Evolutionary conservation across 768 basidiomycete genomes (phyloP), one percentile per base, ranked within the genome.

Genomic region (Agrocybe chaxingu): DNA sequence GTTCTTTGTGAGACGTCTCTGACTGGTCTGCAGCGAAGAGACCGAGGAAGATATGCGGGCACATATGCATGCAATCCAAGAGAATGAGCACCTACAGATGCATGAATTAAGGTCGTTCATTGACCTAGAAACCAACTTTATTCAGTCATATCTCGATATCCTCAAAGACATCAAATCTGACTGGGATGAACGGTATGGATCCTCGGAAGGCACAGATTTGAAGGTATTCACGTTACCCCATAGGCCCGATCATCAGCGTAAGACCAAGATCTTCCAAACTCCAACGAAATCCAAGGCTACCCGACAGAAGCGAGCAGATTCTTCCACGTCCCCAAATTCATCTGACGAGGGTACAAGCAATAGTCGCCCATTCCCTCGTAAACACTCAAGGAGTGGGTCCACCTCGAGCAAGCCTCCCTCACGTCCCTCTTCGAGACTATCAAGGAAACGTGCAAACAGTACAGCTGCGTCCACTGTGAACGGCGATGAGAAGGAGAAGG

Each of bases 21-120:
- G 42, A 35, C 56, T 30, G n/a, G 39, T n/a, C n/a, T 45, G 7
- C 57, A 94, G 93, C 57, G 92, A 96, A 50, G 92, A 97, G 67
- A 85, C 87, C 0, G 78, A 83, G 7, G 88, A 93, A 62, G 91
- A 95, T 54, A 80, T 95, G 0, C 86, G 83, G n/a, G 77, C 77
- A 2, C 81, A 88, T 34, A 91, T 95, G 77, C 78, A 81, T 44
- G 77, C 75, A 0, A 87, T 97, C 42, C 89, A 92, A 61, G 85
- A 91, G 54, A 83, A 85, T 45, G 92, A 96, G 61, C 72, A 80
- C 24, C 69, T 74, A 29, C 88, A 92, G 57, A 71, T 89, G 4
- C 80, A 78, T 32, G 90, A 88, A 36, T 72, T 97, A 31, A 80
- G 81, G 3, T 66, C 70, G 4, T 80, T 95, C 60, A 70, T 97